Conservation (phyloP, 768 basidiomycete species). For the Boletus rex-veris region DNA sequence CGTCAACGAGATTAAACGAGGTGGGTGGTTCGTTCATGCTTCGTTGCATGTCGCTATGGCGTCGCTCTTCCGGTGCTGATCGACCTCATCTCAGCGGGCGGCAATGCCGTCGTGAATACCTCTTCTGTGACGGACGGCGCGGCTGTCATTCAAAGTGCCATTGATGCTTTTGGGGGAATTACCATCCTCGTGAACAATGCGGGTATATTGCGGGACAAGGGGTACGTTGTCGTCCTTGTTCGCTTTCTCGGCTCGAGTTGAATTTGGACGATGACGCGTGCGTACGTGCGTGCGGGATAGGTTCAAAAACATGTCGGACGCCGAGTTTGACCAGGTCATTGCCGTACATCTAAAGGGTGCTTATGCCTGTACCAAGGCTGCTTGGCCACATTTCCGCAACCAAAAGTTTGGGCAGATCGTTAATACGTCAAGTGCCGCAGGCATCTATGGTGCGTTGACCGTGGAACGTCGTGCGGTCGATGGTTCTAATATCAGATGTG, state of each 20-base stretch:
- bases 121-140: constrained; percentile 85
- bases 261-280: too few species aligned
- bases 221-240: constrained; percentile 38
- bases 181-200: constrained; percentile 97
- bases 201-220: constrained; percentile 81
- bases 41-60: neutral
- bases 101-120: constrained; percentile 82
- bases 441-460: constrained; percentile 71
- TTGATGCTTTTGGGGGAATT: constrained; percentile 79
- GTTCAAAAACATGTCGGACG: constrained; percentile 97
- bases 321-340: constrained; percentile 86
- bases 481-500: neutral
- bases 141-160: constrained; percentile 80
- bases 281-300: too few species aligned
- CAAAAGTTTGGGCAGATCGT: constrained; percentile 93
- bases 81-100: constrained; percentile 58
- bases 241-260: neutral
- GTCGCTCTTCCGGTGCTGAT: neutral
- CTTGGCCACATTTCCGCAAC: constrained; percentile 92
- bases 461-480: neutral
- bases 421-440: constrained; percentile 94
- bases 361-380: constrained; percentile 89
- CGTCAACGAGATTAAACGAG: constrained; percentile 80
- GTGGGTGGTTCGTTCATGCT: constrained; percentile 38
- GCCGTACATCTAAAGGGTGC: constrained; percentile 94